Conservation (phyloP, 2,329 filamentous ascomycete genomes). For the Ascochyta viciae-villosae region DNA sequence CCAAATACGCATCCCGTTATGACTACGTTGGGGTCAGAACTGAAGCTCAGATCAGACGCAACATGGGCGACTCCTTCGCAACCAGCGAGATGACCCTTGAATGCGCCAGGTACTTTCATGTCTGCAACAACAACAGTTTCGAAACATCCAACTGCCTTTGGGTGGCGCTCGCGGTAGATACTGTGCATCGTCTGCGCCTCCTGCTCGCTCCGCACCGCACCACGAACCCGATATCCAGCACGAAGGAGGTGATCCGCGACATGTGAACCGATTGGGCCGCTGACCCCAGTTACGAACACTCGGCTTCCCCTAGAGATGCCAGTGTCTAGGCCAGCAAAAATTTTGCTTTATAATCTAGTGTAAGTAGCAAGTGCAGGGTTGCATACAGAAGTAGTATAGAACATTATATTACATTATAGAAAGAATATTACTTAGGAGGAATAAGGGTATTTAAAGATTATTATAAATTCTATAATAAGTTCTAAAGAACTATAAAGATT, state of each 20-base stretch:
- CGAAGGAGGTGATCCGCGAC: constrained; percentile 41
- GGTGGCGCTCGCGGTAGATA: constrained; percentile 1
- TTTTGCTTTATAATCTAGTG: no score
- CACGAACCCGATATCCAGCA: constrained; percentile 41
- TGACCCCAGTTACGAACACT: constrained; percentile 42
- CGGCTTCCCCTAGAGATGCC: constrained; percentile 24
- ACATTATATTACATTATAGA: no score
- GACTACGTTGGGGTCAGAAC: constrained; percentile 3
- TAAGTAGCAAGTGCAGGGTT: no score
- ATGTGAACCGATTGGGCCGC: constrained; percentile 42
- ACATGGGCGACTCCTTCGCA: constrained; percentile 4
- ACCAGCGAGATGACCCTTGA: constrained; percentile 1
- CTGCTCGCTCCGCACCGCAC: constrained; percentile 33
- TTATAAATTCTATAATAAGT: no score
- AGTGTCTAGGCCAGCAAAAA: no score
- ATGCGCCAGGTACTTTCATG: constrained; percentile 2
- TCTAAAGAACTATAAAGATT: no score
- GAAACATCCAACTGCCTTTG: background rate
- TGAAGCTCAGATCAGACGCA: constrained; percentile 5
- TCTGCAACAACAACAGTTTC: constrained; percentile 1
- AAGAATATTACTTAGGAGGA: no score
- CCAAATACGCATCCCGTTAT: constrained; percentile 6
- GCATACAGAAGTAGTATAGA: no score
- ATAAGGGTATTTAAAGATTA: no score
- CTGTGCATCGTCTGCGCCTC: constrained; percentile 1